These are phyloP conservation scores for Pythium coloratum DNA, from an alignment of 352 stramenopile species.

Conservation along the genomic window DNA sequence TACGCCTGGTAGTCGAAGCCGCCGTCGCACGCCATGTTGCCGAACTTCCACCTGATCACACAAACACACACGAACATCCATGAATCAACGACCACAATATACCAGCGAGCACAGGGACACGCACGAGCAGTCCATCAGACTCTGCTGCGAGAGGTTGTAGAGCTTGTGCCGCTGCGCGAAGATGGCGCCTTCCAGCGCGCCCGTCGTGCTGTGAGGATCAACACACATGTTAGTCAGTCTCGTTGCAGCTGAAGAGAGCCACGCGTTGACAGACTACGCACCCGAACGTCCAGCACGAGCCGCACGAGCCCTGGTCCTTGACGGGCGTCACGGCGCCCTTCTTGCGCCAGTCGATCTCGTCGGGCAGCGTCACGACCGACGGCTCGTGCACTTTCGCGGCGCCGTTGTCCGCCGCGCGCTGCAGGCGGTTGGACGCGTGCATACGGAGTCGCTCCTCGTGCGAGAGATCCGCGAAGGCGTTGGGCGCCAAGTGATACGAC, in stretches of 20 bases:
- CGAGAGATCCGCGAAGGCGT: constrained; percentile 82
- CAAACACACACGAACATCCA: constrained; percentile 2
- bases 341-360: constrained; percentile 86
- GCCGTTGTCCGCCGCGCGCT: constrained; percentile 64
- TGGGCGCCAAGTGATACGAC: constrained; percentile 76
- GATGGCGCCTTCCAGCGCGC: constrained; percentile 72
- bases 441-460: constrained; percentile 63
- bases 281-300: constrained; percentile 92
- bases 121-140: constrained; percentile 90
- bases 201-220: constrained; percentile 59
- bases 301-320: constrained; percentile 91
- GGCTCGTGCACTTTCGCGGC: constrained; percentile 44
- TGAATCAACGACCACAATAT: not conserved
- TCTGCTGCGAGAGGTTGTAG: constrained; percentile 87
- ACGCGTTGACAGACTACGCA: constrained; percentile 17
- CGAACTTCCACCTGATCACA: constrained; percentile 75
- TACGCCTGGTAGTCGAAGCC: constrained; percentile 91
- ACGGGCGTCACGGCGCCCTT: constrained; percentile 87
- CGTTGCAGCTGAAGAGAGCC: not conserved
- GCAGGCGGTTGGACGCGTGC: constrained; percentile 41
- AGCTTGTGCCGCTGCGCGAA: constrained; percentile 74
- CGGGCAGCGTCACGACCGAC: constrained; percentile 36
- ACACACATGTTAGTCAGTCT: not conserved
- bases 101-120: constrained; percentile 9
- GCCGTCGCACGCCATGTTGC: constrained; percentile 90